Evolutionary conservation across 495 filamentous ascomycete genomes (phyloP).

Genomic region (Penicillium antarcticum): DNA sequence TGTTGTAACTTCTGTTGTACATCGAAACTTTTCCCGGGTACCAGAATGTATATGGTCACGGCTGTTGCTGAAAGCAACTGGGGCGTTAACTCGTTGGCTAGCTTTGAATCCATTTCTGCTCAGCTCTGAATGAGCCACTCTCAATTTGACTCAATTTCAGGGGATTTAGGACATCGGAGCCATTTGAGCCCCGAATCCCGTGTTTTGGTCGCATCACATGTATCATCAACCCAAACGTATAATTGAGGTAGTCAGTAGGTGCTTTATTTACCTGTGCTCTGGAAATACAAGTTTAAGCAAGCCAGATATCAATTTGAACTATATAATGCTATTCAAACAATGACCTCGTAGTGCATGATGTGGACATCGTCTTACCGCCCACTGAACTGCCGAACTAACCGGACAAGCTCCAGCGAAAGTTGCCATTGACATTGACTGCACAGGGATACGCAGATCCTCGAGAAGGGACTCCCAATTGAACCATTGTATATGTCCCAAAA

Average conservation of each 20-base stretch:
- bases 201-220: constrained; percentile 13
- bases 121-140: background rate
- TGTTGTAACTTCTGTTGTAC: background rate
- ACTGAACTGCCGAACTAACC: background rate
- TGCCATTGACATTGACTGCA: background rate
- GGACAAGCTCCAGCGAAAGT: background rate
- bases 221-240: background rate
- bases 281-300: too few species aligned
- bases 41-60: constrained; percentile 19
- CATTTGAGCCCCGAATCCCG: constrained; percentile 2
- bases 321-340: too few species aligned
- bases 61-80: constrained; percentile 11
- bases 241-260: too few species aligned
- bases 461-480: background rate
- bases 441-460: background rate
- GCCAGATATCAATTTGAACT: too few species aligned
- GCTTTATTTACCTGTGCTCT: too few species aligned
- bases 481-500: background rate
- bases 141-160: background rate
- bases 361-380: constrained; percentile 1
- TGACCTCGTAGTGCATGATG: too few species aligned
- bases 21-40: background rate
- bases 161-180: background rate
- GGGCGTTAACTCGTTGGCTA: constrained; percentile 8
- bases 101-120: background rate